phyloP scores from a whole-genome alignment of 306 rosid genomes.

The Betula pendula region DNA sequence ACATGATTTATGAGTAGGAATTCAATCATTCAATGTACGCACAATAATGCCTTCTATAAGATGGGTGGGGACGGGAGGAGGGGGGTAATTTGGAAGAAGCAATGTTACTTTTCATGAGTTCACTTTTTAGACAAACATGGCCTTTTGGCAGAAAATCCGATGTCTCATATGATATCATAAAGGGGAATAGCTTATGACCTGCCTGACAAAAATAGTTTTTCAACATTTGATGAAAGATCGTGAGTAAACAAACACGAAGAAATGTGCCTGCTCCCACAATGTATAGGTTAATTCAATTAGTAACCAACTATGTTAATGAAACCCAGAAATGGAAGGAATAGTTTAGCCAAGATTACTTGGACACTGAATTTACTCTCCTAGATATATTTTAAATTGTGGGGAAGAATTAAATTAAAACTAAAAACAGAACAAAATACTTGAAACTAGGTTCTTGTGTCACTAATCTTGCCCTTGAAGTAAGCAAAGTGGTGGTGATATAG shows the following conservation, averaged over 20 bases:
- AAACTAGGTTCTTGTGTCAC: not conserved
- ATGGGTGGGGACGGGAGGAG: not conserved
- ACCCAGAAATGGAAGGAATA: too few species aligned
- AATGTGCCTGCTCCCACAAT: too few species aligned
- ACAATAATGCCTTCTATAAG: not conserved
- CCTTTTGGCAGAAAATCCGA: not conserved
- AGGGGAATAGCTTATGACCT: too few species aligned
- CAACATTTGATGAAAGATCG: not conserved
- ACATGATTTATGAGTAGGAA: constrained; percentile 21
- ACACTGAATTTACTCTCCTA: too few species aligned
- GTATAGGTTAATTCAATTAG: too few species aligned
- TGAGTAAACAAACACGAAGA: too few species aligned
- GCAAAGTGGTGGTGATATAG: not conserved
- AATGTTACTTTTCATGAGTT: not conserved
- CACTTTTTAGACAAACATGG: not conserved
- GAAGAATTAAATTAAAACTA: not conserved
- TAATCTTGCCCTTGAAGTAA: not conserved
- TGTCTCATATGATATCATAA: too few species aligned
- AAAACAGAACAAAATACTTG: not conserved
- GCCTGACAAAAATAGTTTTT: too few species aligned
- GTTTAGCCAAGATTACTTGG: too few species aligned
- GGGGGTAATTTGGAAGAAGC: not conserved
- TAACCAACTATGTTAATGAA: too few species aligned
- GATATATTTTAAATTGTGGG: too few species aligned
- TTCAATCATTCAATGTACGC: constrained; percentile 13